A percentile compares a stretch with the other conserved stretches of the same genome.
Evolutionary conservation across 352 stramenopile species (phyloP).

Genomic region (Phytophthora syringae): DNA sequence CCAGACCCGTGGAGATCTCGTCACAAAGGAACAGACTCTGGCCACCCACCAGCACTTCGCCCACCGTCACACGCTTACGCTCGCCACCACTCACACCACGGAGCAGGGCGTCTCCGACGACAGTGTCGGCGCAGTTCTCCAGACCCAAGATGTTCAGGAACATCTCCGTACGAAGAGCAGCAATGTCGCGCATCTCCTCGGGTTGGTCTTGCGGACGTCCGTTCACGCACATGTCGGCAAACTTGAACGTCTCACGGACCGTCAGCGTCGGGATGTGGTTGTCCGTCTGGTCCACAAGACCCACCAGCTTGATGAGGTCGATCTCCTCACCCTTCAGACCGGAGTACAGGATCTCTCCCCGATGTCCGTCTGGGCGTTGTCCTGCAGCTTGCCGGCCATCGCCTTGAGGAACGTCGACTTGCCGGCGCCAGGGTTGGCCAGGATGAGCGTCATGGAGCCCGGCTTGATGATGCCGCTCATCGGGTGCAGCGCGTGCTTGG

Average conservation of each 20-base stretch:
- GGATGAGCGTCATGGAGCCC: constrained; percentile 58
- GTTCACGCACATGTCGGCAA: constrained; percentile 46
- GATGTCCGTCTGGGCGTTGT: constrained; percentile 49
- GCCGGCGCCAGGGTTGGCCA: constrained; percentile 75
- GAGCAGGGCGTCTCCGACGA: constrained; percentile 88
- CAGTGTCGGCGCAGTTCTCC: constrained; percentile 89
- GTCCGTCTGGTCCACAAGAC: constrained; percentile 57
- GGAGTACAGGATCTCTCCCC: constrained; percentile 70
- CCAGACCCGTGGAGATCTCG: constrained; percentile 67
- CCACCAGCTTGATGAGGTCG: constrained; percentile 69
- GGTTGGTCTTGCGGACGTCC: constrained; percentile 55
- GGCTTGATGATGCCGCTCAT: constrained; percentile 90
- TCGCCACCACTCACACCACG: constrained; percentile 93
- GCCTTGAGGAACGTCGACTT: constrained; percentile 86
- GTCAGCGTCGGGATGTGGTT: constrained; percentile 38
- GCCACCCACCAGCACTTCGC: constrained; percentile 50
- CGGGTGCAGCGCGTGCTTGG: constrained; percentile 61
- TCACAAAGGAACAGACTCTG: constrained; percentile 83
- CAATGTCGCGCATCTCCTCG: constrained; percentile 75
- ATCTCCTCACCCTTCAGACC: constrained; percentile 62
- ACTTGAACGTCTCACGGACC: constrained; percentile 40
- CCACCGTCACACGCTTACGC: constrained; percentile 88
- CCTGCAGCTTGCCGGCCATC: constrained; percentile 62
- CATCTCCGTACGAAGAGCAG: constrained; percentile 64
- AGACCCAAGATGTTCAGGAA: constrained; percentile 89